A percentile compares a stretch with the other conserved stretches of the same genome.
These are phyloP conservation scores for Tulasnella sp. DNA, from an alignment of 768 basidiomycete genomes.

Conservation along the genomic window DNA sequence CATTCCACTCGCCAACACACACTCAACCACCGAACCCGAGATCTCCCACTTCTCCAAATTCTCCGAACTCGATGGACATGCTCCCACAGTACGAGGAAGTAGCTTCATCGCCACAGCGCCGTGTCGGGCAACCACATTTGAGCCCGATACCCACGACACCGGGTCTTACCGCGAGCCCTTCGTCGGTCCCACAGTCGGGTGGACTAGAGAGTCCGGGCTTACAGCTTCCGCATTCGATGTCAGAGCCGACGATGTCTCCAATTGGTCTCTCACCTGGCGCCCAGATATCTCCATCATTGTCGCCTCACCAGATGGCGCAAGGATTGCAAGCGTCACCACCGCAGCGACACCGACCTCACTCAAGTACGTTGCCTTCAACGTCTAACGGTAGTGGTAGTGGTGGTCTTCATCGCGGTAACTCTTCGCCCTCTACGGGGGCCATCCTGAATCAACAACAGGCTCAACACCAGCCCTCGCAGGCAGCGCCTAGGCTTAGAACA, in stretches of 20 bases:
- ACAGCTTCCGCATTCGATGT: neutral
- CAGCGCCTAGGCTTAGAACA: neutral
- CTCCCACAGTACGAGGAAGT: neutral
- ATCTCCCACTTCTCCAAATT: neutral
- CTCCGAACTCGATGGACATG: slow-evolving; percentile 4
- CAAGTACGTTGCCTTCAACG: neutral
- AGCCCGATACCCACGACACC: neutral
- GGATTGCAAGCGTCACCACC: neutral
- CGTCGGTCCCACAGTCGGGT: neutral
- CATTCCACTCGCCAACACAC: neutral
- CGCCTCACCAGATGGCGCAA: neutral
- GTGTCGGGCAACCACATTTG: neutral
- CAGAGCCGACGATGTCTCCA: neutral
- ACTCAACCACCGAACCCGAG: neutral
- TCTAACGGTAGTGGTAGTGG: neutral
- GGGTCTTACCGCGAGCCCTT: neutral
- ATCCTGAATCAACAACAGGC: neutral
- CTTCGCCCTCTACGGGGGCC: slow-evolving; percentile 3
- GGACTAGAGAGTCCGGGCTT: neutral
- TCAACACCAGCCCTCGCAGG: neutral
- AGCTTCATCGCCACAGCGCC: neutral
- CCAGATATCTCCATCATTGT: neutral
- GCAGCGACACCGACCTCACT: neutral
- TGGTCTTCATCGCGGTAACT: neutral
- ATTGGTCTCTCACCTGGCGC: neutral